Evolutionary conservation across 2,329 filamentous ascomycete species (phyloP), one percentile per base, ranked within the genome.

Genomic region (Aspergillus intermedius): DNA sequence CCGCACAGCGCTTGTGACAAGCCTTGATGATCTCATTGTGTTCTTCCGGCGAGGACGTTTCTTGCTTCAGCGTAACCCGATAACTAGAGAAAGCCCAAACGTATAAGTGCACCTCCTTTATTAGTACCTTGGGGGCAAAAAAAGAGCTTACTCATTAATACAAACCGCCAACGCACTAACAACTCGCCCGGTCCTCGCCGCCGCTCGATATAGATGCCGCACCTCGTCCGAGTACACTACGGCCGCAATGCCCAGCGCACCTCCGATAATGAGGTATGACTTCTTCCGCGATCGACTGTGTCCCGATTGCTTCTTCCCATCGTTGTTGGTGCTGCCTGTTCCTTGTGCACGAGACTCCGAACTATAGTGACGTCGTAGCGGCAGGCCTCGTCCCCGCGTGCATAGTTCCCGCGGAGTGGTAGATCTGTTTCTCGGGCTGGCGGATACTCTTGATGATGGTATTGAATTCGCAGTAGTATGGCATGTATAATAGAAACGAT

Each of bases 1-100:
- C 80, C 25, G 93, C 93, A 72, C 93, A 98, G 68, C 93, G 81
- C 66, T 94, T 86, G 70, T 98, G 93, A 64, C 93, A 97, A 54
- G 84, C 83, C 58, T 82, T 86, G 46, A 98, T 74, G 34, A 86
- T 69, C n/a, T 70, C 75, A n/a, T 80, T 74, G 63, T 82, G 81
- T 65, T 88, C 81, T 46, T 81, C 77, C 35, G 79, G 75, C 52
- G 88, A 79, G 17, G 83, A 75, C 37, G 72, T 71, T 49, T 79
- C 77, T 55, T 87, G 74, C 56, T 88, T 94, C 56, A 98, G 74
- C 2, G 89, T 91, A 44, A 82, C 82, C 58, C 90, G 89, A 71
- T 98, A 98, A 71, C 91, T 96, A 60, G 22, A 50, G 25, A 39
- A 6, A 44, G 37, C 39, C 37, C 22, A 7, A 17, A 9, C 32